phyloP scores from a whole-genome alignment of 2,329 filamentous ascomycete genomes.

The Aspergillus carbonarius region DNA sequence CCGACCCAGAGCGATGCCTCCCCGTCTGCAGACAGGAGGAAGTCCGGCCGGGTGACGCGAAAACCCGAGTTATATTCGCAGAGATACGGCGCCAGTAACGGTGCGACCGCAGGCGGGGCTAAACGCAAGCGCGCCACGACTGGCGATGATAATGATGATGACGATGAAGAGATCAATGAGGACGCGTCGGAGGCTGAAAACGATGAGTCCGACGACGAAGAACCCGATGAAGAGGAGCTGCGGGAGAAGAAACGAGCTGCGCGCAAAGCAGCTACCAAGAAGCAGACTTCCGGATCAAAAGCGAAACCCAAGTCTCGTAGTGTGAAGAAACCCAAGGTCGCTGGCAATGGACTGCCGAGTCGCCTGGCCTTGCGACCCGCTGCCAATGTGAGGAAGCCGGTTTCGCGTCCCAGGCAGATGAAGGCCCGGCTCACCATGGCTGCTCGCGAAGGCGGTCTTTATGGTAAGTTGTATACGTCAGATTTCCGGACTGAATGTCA shows the following conservation, averaged over 20 bases:
- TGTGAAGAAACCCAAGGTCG: conserved; percentile 58
- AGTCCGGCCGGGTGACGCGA: conserved; percentile 45
- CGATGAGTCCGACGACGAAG: conserved; percentile 37
- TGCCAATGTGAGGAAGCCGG: conserved; percentile 44
- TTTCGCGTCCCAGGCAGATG: conserved; percentile 51
- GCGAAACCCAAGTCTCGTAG: conserved; percentile 34
- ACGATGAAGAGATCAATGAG: conserved; percentile 29
- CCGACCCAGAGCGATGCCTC: conserved; percentile 20
- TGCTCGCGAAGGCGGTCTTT: conserved; percentile 57
- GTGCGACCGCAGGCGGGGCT: conserved; percentile 27
- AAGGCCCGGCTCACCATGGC: conserved; percentile 53
- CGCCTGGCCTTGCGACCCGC: conserved; percentile 58
- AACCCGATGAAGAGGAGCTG: conserved; percentile 52
- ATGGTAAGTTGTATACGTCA: conserved; percentile 44
- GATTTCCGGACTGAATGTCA: background rate
- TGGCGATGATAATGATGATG: conserved; percentile 38
- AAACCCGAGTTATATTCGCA: conserved; percentile 46
- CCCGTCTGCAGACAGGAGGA: conserved; percentile 38
- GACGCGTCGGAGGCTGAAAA: conserved; percentile 40
- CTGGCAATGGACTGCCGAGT: conserved; percentile 46
- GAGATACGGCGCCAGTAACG: conserved; percentile 30
- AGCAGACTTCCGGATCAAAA: conserved; percentile 40
- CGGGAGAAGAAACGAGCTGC: conserved; percentile 43
- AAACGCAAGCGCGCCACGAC: conserved; percentile 54
- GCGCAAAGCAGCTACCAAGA: conserved; percentile 34